A percentile compares a stretch with the other conserved stretches of the same genome.
Evolutionary conservation across 306 rosid genomes (phyloP).

Genomic region (Quercus gilva): DNA sequence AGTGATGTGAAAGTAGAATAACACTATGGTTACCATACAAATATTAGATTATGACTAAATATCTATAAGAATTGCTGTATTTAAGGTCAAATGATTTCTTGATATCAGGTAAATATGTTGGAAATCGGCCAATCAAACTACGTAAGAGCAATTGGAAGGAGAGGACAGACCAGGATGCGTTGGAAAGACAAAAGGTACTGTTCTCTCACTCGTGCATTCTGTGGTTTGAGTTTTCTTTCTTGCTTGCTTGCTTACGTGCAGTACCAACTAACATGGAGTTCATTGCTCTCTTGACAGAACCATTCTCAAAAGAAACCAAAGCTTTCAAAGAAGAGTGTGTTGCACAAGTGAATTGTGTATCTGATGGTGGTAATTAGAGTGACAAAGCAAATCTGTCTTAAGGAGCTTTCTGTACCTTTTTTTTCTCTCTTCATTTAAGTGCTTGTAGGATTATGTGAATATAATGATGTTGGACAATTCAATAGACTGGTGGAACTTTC

Average conservation of each 20-base stretch:
- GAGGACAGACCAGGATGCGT: conserved; percentile 75
- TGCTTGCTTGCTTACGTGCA: neutral
- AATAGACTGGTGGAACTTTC: neutral
- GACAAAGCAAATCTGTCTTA: neutral
- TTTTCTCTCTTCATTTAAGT: neutral
- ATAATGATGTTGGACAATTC: neutral
- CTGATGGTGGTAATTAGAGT: neutral
- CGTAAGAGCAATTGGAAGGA: conserved; percentile 98
- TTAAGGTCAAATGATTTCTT: neutral
- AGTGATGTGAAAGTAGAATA: neutral
- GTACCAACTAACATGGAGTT: neutral
- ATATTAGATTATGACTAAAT: neutral
- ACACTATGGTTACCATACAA: neutral
- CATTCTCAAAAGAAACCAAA: conserved; percentile 67
- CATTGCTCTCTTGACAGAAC: conserved; percentile 41
- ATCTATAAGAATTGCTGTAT: neutral
- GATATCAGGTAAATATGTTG: conserved; percentile 84
- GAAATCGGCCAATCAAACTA: conserved; percentile 90
- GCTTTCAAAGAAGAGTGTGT: conserved; percentile 67
- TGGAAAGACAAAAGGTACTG: conserved; percentile 73
- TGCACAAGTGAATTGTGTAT: conserved; percentile 67
- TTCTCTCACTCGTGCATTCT: neutral
- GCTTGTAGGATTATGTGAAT: neutral
- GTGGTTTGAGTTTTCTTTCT: neutral
- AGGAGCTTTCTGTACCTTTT: neutral